Evolutionary conservation across 139 green algal species (phyloP), one percentile per base, ranked within the genome.

Genomic region (Chlamydomonas sphaeroides): DNA sequence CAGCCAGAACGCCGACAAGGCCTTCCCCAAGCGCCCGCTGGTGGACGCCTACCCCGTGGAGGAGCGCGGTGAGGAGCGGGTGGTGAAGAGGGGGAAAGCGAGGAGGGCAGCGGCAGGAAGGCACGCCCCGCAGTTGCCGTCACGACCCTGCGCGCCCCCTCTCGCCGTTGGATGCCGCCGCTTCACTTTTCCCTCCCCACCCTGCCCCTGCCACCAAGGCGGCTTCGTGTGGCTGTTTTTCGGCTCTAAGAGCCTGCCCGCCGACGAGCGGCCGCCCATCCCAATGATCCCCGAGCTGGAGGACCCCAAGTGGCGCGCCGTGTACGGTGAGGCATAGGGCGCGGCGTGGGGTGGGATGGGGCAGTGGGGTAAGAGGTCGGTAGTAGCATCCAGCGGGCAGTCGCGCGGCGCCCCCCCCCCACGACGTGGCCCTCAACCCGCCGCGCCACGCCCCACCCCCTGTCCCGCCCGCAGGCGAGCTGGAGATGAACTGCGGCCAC

Each of bases 141-240:
- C n/a, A n/a, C n/a, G n/a, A n/a, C n/a, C n/a, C n/a, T n/a, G n/a
- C n/a, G n/a, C n/a, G n/a, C n/a, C n/a, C n/a, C n/a, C n/a, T n/a
- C n/a, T n/a, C n/a, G n/a, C n/a, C n/a, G n/a, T n/a, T n/a, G n/a
- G n/a, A n/a, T n/a, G n/a, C n/a, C n/a, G n/a, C n/a, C n/a, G n/a
- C n/a, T n/a, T n/a, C n/a, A n/a, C n/a, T n/a, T n/a, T n/a, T 5
- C 56, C 56, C 59, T 66, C 7, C 59, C n/a, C n/a, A 5, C 8
- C 21, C 14, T 35, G 18, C n/a, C n/a, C 59, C 59, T n/a, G n/a
- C 59, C 69, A 26, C 36, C 3, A 33, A 82, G 93, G 92, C 49
- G 94, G 94, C 36, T 97, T 97, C 72, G 78, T 97, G 32, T 97
- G 92, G 91, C 79, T 97, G 42, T 97, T 97, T 88, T 97, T 90